Base-by-base conservation (phyloP, 2,329 filamentous ascomycete genomes). In the Phyllosticta citriasiana region DNA sequence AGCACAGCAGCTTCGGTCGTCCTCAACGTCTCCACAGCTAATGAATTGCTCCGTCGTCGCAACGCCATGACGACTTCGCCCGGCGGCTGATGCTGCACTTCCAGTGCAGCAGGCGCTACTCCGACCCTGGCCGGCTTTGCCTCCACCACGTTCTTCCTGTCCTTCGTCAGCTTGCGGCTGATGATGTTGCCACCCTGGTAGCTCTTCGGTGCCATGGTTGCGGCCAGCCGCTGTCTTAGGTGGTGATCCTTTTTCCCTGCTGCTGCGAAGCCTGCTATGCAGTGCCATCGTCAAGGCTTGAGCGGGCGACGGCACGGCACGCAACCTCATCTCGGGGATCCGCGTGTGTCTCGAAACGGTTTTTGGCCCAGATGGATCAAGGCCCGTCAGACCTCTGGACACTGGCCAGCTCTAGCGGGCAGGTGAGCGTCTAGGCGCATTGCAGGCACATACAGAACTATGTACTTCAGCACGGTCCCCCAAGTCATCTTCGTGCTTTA, bases 321-420 rank as follows among this genome's bases (percentile, higher is more conserved):
- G 59, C 47, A 57, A 55, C 59, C 54, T 61, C 30, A 61, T 61
- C 59, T 61, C 59, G 59, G 53, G 12, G 47, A 19, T 52, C 25
- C 40, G 54, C 59, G 40, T 53, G 53, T 53, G 54, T 55, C 26
- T 35, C 52, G 25, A 53, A 53, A 47, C 40, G 40, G 40, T n/a
- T 47, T 47, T 55, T 19, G 19, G 19, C 19, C 19, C 19, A 22
- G 19, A 22, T 22, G 19, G 19, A 22, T 33, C 35, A 50, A 19
- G 30, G 51, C 14, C 57, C 5, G 51, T 25, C 50, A 47, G 14
- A 47, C 40, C 40, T n/a, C 26, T 58, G 57, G 50, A 30, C 47
- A 6, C 25, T 47, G 30, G 26, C 50, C 25, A 5, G n/a, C 50
- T 14, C 51, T 16, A 16, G 50, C 40, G 14, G n/a, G 40, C 56